phyloP scores from a whole-genome alignment of 306 rosid species.

The Fagus crenata region DNA sequence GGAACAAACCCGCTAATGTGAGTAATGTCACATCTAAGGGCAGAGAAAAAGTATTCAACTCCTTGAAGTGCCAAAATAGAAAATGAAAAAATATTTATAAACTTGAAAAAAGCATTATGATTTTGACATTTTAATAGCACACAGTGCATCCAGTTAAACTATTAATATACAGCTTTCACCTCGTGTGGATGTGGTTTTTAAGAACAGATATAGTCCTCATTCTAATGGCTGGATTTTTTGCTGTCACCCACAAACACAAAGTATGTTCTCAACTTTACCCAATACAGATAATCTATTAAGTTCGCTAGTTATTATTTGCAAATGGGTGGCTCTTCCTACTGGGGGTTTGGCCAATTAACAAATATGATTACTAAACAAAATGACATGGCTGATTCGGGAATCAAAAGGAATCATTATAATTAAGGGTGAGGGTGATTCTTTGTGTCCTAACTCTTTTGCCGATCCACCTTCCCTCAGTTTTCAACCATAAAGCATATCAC shows the following conservation, averaged over 20 bases:
- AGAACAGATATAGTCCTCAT: not conserved
- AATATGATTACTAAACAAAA: not conserved
- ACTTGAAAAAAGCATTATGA: not conserved
- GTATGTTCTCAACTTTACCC: not conserved
- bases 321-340: not conserved
- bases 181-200: not conserved
- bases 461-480: not conserved
- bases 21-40: slow-evolving; percentile 5
- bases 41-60: not conserved
- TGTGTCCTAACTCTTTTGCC: not conserved
- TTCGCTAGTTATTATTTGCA: not conserved
- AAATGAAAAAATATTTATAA: not conserved
- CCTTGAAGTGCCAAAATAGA: slow-evolving; percentile 6
- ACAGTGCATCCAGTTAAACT: not conserved
- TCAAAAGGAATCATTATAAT: not conserved
- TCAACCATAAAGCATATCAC: not conserved
- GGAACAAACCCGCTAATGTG: not conserved
- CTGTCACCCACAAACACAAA: not conserved
- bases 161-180: not conserved
- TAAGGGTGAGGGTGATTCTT: not conserved
- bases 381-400: not conserved
- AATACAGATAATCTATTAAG: not conserved
- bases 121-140: slow-evolving; percentile 1
- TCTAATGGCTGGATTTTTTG: not conserved
- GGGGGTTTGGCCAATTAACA: not conserved